A percentile compares a stretch with the other conserved stretches of the same genome.
phyloP scores from a whole-genome alignment of 371 early-diverging fungal genomes.

The Mortierella sp. region DNA sequence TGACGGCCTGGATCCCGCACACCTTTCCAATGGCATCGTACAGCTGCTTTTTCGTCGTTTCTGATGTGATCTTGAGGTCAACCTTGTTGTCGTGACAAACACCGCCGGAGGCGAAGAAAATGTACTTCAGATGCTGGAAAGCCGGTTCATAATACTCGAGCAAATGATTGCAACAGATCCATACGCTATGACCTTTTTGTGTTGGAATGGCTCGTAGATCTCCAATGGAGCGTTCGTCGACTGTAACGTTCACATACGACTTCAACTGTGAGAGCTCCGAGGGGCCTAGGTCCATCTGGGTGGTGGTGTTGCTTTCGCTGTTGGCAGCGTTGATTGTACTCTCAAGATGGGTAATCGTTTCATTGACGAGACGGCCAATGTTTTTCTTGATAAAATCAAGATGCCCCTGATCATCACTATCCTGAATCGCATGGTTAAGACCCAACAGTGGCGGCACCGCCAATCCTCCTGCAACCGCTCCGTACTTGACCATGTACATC shows the following conservation, averaged over 20 bases:
- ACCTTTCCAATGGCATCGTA: slow-evolving; percentile 1
- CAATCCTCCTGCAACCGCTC: neutral
- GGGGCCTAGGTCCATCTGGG: neutral
- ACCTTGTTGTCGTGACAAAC: neutral
- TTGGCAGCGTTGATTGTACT: neutral
- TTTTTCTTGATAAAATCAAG: neutral
- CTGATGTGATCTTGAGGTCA: neutral
- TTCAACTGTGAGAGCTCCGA: slow-evolving; percentile 6
- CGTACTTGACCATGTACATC: slow-evolving; percentile 8
- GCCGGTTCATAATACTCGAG: neutral
- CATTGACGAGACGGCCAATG: neutral
- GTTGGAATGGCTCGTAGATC: slow-evolving; percentile 1
- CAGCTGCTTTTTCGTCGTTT: neutral
- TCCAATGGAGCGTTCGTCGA: neutral
- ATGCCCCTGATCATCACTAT: neutral
- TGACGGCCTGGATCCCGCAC: neutral
- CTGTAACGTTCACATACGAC: slow-evolving; percentile 3
- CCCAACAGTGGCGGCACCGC: slow-evolving; percentile 1
- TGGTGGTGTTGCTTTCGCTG: neutral
- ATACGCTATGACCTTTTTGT: neutral
- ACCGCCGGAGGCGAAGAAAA: neutral
- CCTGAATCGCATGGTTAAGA: slow-evolving; percentile 5
- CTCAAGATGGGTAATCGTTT: neutral
- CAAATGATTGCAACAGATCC: neutral
- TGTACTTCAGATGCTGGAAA: neutral